Evolutionary conservation across 331 rosid genomes (phyloP).

Genomic region (Spiraea crenata): DNA sequence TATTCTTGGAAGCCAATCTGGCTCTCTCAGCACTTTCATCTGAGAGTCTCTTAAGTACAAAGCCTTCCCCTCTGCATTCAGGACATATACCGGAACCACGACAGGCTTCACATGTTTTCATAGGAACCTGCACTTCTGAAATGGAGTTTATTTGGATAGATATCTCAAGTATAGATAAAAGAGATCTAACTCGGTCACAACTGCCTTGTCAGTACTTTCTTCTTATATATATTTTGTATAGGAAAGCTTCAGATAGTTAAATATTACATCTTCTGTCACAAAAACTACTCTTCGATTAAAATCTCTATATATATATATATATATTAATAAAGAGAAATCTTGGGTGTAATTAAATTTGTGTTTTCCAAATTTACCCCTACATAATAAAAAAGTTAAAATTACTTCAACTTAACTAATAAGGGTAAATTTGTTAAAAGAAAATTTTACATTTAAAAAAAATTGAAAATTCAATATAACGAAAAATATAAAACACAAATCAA

Average conservation of each 20-base stretch:
- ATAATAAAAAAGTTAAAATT: too few relatives aligned
- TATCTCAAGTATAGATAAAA: conserved; percentile 20
- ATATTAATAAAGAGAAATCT: too few relatives aligned
- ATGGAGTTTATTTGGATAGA: conserved; percentile 15
- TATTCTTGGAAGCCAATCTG: conserved; percentile 59
- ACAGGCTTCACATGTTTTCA: conserved; percentile 62
- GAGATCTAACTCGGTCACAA: background rate
- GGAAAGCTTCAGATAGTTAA: background rate
- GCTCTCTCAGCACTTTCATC: conserved; percentile 76
- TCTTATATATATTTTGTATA: too few relatives aligned
- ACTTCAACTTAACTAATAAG: too few relatives aligned
- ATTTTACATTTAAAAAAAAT: too few relatives aligned
- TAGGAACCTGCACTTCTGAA: conserved; percentile 48
- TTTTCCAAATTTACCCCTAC: too few relatives aligned
- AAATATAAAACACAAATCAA: too few relatives aligned
- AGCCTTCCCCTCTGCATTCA: conserved; percentile 95
- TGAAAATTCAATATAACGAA: too few relatives aligned
- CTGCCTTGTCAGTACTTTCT: background rate
- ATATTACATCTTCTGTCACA: background rate
- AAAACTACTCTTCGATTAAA: too few relatives aligned
- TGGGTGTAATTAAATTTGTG: too few relatives aligned
- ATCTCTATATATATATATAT: too few relatives aligned
- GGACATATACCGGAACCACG: conserved; percentile 89
- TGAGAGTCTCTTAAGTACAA: conserved; percentile 70
- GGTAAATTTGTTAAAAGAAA: too few relatives aligned